These are phyloP conservation scores for Syzygium jambos DNA, from an alignment of 345 rosid species.

Conservation along the genomic window DNA sequence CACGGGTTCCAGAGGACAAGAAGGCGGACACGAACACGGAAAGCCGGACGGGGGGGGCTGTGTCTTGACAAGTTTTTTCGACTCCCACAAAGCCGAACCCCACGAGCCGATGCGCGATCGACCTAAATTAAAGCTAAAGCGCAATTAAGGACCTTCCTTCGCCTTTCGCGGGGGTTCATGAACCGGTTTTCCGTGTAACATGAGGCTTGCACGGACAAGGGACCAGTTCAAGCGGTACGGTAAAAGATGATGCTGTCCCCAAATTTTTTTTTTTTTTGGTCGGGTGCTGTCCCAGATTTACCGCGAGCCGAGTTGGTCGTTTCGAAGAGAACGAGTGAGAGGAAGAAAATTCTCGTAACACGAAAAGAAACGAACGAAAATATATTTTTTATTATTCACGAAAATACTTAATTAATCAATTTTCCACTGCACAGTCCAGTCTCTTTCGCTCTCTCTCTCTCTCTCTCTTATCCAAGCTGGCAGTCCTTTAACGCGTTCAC, in stretches of 20 bases:
- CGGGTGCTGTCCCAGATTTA: not conserved
- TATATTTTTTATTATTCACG: not conserved
- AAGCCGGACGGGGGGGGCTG: not conserved
- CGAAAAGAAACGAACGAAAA: not conserved
- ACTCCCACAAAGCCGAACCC: too few species aligned
- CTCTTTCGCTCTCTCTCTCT: not conserved
- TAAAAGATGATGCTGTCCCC: not conserved
- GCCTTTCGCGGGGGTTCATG: not conserved
- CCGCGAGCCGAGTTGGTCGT: not conserved
- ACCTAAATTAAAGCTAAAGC: too few species aligned
- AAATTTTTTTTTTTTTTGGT: too few species aligned
- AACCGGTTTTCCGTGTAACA: not conserved
- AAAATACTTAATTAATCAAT: not conserved
- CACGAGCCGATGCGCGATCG: not conserved
- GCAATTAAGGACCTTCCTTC: not conserved
- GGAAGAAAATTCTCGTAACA: not conserved
- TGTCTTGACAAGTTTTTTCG: not conserved
- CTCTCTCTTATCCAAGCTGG: not conserved
- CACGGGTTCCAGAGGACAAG: not conserved
- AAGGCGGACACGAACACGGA: fast-evolving
- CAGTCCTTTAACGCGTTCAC: conserved; percentile 9
- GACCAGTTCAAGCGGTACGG: not conserved
- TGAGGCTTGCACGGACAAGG: not conserved
- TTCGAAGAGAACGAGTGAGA: not conserved
- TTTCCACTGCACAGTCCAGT: not conserved